Evolutionary conservation across 2,329 filamentous ascomycete genomes (phyloP).

Genomic region (Daldinia sp.): DNA sequence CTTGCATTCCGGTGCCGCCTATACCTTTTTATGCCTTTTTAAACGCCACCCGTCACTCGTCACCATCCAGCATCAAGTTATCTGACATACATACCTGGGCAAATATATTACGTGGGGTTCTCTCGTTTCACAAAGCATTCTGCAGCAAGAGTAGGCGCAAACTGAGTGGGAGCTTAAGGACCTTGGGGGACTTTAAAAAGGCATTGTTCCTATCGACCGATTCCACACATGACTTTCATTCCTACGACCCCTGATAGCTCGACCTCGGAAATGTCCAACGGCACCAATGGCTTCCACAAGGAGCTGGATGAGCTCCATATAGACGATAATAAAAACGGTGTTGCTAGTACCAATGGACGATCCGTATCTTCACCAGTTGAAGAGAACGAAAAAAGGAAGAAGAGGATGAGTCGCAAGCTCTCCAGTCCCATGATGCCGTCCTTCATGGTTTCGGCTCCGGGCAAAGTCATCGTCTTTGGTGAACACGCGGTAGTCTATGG

Average conservation of each 20-base stretch:
- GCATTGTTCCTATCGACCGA: constrained; percentile 10
- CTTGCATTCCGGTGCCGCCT: neutral
- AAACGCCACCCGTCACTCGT: neutral
- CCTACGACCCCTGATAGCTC: constrained; percentile 43
- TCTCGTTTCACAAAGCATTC: constrained; percentile 10
- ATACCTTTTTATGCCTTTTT: neutral
- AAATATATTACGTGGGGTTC: constrained; percentile 21
- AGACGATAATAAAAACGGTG: constrained; percentile 38
- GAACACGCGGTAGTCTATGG: constrained; percentile 98
- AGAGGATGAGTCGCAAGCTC: constrained; percentile 61
- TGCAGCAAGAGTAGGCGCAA: constrained; percentile 6
- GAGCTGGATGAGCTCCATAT: constrained; percentile 40
- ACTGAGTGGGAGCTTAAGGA: constrained; percentile 5
- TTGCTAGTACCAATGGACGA: constrained; percentile 40
- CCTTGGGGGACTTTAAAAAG: neutral
- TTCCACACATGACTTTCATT: constrained; percentile 39
- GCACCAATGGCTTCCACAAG: constrained; percentile 45
- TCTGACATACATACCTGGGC: constrained; percentile 23
- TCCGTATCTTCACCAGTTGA: constrained; percentile 46
- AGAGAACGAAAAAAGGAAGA: constrained; percentile 43
- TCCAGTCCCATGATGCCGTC: constrained; percentile 78
- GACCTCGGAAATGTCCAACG: constrained; percentile 46
- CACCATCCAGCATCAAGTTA: constrained; percentile 7
- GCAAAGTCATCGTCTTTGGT: constrained; percentile 97
- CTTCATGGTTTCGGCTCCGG: constrained; percentile 98